Percentiles rank a stretch among this genome's conserved stretches.
phyloP scores from a whole-genome alignment of 495 filamentous ascomycete species.

The Thermochaetoides thermophila region DNA sequence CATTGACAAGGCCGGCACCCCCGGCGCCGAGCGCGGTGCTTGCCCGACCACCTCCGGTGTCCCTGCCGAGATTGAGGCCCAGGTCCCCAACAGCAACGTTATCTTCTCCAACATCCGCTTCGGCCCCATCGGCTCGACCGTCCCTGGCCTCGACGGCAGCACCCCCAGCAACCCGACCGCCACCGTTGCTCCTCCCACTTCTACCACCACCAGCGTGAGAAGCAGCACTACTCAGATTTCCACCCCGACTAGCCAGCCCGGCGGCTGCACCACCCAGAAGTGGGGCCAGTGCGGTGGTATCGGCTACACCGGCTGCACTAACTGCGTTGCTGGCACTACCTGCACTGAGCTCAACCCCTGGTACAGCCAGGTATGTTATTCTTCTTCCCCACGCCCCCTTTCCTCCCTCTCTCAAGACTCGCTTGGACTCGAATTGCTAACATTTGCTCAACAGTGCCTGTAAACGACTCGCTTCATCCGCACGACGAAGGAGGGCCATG shows the following conservation, averaged over 20 bases:
- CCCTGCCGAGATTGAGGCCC: constrained; percentile 43
- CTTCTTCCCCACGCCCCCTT: too few species aligned
- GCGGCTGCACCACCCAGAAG: constrained; percentile 6
- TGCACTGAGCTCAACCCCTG: constrained; percentile 20
- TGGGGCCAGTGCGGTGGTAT: constrained; percentile 33
- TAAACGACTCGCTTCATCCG: too few species aligned
- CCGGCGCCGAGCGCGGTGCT: constrained; percentile 55
- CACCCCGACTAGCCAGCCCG: constrained; percentile 6
- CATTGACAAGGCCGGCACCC: constrained; percentile 29
- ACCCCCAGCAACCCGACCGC: constrained; percentile 3
- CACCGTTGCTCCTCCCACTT: constrained; percentile 6
- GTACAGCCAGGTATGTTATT: too few species aligned
- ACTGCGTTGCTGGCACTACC: constrained; percentile 22
- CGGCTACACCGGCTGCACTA: constrained; percentile 29
- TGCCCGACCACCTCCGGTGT: constrained; percentile 48
- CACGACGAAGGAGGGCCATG: too few species aligned
- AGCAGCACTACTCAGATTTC: constrained; percentile 6
- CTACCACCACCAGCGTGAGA: constrained; percentile 4
- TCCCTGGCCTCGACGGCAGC: constrained; percentile 16
- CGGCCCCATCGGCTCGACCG: constrained; percentile 52
- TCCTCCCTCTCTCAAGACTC: too few species aligned
- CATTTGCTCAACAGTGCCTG: too few species aligned
- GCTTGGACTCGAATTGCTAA: too few species aligned
- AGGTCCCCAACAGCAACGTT: constrained; percentile 37
- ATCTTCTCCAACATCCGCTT: constrained; percentile 54